Conservation (phyloP, 208 protist genomes). For the Herpetomonas tarakana region DNA sequence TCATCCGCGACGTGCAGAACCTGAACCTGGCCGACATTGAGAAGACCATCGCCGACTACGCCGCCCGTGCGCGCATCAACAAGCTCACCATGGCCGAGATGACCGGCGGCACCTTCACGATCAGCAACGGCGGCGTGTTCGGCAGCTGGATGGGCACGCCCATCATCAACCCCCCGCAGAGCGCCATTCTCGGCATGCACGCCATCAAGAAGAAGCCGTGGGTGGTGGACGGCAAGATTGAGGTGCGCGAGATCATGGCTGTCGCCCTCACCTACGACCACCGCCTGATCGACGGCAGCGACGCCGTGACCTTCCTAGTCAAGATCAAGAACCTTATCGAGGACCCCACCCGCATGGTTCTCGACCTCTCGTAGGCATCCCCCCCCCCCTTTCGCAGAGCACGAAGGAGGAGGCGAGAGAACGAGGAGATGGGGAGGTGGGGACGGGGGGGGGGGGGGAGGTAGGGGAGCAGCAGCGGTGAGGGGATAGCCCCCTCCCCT, state of each 20-base stretch:
- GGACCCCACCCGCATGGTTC: constrained; percentile 93
- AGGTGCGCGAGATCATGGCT: constrained; percentile 98
- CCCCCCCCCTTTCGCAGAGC: neutral
- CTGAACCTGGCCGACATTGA: constrained; percentile 97
- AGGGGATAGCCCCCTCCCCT: neutral
- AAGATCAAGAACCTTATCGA: constrained; percentile 97
- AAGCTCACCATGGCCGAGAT: constrained; percentile 97
- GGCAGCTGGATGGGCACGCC: constrained; percentile 98
- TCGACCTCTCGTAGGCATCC: constrained; percentile 80
- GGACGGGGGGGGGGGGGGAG: neutral
- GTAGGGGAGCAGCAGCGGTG: constrained; percentile 1
- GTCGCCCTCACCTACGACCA: constrained; percentile 99
- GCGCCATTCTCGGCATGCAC: constrained; percentile 99
- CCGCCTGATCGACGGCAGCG: constrained; percentile 98
- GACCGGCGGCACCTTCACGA: constrained; percentile 99
- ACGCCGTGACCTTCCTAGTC: constrained; percentile 98
- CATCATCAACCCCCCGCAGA: constrained; percentile 99
- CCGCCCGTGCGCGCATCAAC: constrained; percentile 86
- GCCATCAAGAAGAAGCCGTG: constrained; percentile 96
- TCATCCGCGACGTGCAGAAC: constrained; percentile 96
- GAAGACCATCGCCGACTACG: constrained; percentile 92
- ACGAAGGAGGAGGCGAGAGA: constrained; percentile 9
- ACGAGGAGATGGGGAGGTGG: too few species aligned
- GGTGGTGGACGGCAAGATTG: constrained; percentile 90
- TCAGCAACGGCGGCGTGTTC: constrained; percentile 99